Evolutionary conservation across 179 eudicot genomes (phyloP), one percentile per base, ranked within the genome.

Genomic region (Monotropa hypopitys): DNA sequence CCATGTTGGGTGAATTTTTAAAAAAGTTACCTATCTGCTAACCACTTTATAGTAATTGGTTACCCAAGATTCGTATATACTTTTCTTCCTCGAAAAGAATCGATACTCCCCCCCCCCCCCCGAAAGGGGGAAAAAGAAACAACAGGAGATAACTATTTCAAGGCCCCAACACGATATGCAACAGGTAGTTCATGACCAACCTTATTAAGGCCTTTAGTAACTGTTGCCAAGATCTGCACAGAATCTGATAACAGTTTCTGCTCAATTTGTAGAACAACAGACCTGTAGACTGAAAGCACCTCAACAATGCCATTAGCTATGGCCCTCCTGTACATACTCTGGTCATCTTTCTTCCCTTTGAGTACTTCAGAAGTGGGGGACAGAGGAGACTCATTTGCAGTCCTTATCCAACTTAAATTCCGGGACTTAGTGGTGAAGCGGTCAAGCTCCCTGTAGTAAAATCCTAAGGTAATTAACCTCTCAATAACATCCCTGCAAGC

Each of bases 261-360:
- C 90, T 96, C 99, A 84, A 93, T 86, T 28, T 84, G 89, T 84
- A 96, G 84, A 85, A 96, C 98, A 50, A 98, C 94, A 20, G 98
- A 96, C 66, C 94, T 84, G 83, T 96, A 96, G 69, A 96, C 88
- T 28, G 99, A 93, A 61, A 95, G 85, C 76, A 91, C 84, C 88
- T 95, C 99, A 74, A 95, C 96, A 83, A 93, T 79, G 10, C 97
- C 99, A 88, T 95, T 95, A 23, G 98, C 98, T 80, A 95, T 85
- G 42, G 98, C 99, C 74, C 97, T 87, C 78, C 92, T 80, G 62
- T 95, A 96, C 69, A 89, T 86, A 83, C 99, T 96, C 78, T 87
- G 87, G 83, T 84, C 85, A 84, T 83, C 85, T 23, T 71, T 78
- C 80, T 81, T 86, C 86, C 80, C 84, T 83, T 78, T 87, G 5